Evolutionary conservation across 768 basidiomycete genomes (phyloP).

Genomic region (Guyanaporus albipodus): DNA sequence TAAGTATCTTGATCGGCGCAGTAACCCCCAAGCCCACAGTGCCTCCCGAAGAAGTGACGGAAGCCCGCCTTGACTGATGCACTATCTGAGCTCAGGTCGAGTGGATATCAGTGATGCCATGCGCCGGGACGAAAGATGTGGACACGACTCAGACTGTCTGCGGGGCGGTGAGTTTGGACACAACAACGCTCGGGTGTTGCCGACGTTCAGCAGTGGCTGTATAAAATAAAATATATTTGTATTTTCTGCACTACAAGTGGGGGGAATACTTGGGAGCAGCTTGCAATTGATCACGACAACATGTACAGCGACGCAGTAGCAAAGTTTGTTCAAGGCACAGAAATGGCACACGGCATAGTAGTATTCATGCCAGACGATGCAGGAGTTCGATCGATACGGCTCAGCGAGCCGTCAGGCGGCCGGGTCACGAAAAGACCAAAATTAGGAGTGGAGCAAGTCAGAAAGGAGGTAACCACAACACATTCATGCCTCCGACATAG

Average conservation of each 20-base stretch:
- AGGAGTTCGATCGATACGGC: conserved; percentile 18
- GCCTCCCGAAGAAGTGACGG: too few relatives aligned
- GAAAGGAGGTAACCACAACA: conserved; percentile 8
- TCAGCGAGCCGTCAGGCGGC: conserved; percentile 6
- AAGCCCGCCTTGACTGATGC: too few relatives aligned
- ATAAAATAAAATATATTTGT: conserved; percentile 13
- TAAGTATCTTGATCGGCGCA: neutral
- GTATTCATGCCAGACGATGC: conserved; percentile 20
- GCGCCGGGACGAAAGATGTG: too few relatives aligned
- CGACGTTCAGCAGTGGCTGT: neutral
- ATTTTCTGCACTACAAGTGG: conserved; percentile 17
- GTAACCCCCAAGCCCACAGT: neutral
- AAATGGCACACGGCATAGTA: conserved; percentile 23
- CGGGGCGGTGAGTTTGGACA: too few relatives aligned
- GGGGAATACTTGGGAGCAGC: conserved; percentile 25
- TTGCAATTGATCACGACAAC: conserved; percentile 24
- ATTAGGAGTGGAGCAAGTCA: conserved; percentile 10
- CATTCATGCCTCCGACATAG: conserved; percentile 39
- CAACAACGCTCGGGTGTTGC: conserved; percentile 1
- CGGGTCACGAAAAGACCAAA: conserved; percentile 14
- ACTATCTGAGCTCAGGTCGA: too few relatives aligned
- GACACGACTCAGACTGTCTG: too few relatives aligned
- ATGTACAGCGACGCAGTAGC: conserved; percentile 28
- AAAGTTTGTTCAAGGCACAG: conserved; percentile 21
- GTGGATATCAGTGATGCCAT: too few relatives aligned